Base-by-base conservation (phyloP, 306 rosid genomes). In the Fragaria vesca region DNA sequence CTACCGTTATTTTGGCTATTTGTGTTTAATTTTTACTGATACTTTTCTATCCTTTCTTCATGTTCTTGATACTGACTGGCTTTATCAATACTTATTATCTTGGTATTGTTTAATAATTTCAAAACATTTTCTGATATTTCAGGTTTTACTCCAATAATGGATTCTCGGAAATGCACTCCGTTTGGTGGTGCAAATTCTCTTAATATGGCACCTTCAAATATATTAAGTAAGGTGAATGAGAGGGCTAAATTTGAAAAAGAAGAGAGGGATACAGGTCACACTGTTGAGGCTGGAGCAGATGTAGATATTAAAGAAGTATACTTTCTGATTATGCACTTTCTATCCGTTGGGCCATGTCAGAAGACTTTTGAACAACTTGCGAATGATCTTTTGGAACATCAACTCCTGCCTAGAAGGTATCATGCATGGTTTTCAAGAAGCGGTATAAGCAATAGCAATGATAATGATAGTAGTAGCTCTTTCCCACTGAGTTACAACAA, bases 341-440 rank as follows among this genome's bases (percentile, higher is more conserved):
- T 91, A 83, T 85, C 97, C 76, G 72, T 83, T 20, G 98, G 98
- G 78, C 98, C 98, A 74, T 93, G 91, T 82, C 87, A 76, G 86
- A 87, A 79, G 85, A 84, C 91, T 83, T 89, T 85, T 73, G 72
- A 73, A 71, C 91, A 89, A 76, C 79, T 93, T 71, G 80, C 84
- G 82, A 84, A 80, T 79, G 98, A 93, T 80, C 93, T 93, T 85
- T 67, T 89, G 70, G 93, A 93, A 75, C 88, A 91, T 80, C 91
- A 81, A 79, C 98, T 93, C 76, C 86, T 93, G 11, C 98, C 98
- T 71, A 88, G 98, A 89, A 89, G 98, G 81, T 91, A 91, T 87
- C 98, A 93, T 88, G 90, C 97, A 77, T 84, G 91, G 94, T 93
- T 78, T 93, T 93, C 97, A 70, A 86, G 97, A 76, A 87, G 81